Evolutionary conservation across 2,329 filamentous ascomycete genomes (phyloP), one percentile per base, ranked within the genome.

Genomic region (Leptographium flavum): DNA sequence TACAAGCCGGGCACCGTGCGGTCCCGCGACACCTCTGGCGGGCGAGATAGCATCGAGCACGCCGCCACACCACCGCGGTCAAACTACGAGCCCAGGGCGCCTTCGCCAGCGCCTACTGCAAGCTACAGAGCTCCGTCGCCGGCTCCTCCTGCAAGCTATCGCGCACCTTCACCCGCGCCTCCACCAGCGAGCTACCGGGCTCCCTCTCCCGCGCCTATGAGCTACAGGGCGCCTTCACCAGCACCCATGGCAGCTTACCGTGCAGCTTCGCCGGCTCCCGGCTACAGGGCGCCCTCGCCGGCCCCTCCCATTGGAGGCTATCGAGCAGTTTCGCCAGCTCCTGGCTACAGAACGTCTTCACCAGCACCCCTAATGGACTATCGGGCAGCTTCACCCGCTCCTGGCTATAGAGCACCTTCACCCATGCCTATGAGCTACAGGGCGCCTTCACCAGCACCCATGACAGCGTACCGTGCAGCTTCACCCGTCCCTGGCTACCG

Each of bases 1-100:
- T 74, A 71, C 58, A 63, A 66, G 49, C 65, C 74, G 22, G 59
- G 63, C 8, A 58, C 65, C 3, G 57, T 57, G 14, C 52, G 55
- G 21, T 57, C 64, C 19, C 58, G 62, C 47, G 66, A 70, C 45
- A 60, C 67, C 45, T 72, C 67, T 19, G 17, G 33, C 3, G 33
- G 33, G 4, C 33, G 33, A 2, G 27, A 28, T 6, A 21, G 35
- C 35, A 22, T 37, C 35, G 9, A 25, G 21, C 25, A 30, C n/a
- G n/a, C 27, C 37, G 9, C 36, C 10, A 11, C 19, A 8, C 21
- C 22, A 5, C 15, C 22, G 5, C 37, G 22, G 37, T 14, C 13
- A 6, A 27, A 9, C 22, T 39, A 39, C 22, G 37, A 23, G 14
- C 19, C 22, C 21, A 13, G 37, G n/a, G 21, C 37, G 9, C 23